Evolutionary conservation across 176 grass and related monocot species (phyloP).

Genomic region (Saccharum officinarum): DNA sequence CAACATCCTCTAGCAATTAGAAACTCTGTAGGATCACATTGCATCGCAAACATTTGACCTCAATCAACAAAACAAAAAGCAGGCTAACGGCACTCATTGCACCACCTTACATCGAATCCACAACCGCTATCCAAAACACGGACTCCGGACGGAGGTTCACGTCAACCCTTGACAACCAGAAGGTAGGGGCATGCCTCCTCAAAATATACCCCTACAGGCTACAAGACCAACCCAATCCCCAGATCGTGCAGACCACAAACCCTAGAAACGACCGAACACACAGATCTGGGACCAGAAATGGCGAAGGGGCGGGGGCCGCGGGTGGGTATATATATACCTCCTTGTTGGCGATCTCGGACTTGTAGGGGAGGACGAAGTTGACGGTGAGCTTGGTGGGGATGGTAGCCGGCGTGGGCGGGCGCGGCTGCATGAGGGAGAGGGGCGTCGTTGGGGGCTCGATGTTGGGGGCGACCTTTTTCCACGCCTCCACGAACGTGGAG

Average conservation of each 20-base stretch:
- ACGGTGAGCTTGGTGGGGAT: slow-evolving; percentile 88
- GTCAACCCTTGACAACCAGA: neutral
- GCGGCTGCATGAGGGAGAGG: slow-evolving; percentile 66
- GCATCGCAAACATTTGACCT: neutral
- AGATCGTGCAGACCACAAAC: slow-evolving; percentile 28
- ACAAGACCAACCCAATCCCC: neutral
- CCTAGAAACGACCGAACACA: slow-evolving; percentile 10
- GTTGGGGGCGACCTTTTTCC: slow-evolving; percentile 74
- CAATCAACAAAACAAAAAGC: neutral
- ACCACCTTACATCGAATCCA: neutral
- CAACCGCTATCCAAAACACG: neutral
- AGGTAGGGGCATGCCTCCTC: neutral
- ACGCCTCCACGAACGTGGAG: slow-evolving; percentile 65
- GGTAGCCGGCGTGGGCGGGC: slow-evolving; percentile 62
- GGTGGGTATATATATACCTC: slow-evolving; percentile 52
- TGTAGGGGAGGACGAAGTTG: slow-evolving; percentile 90
- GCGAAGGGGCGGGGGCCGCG: neutral
- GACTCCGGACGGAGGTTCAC: neutral
- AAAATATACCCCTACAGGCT: neutral
- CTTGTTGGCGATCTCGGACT: slow-evolving; percentile 92
- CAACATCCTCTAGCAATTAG: neutral
- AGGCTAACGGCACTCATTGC: neutral
- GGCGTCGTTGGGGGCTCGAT: slow-evolving; percentile 68
- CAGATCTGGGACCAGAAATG: slow-evolving; percentile 36
- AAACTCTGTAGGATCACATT: neutral